Evolutionary conservation across 306 rosid species (phyloP).

Genomic region (Malus fusca): DNA sequence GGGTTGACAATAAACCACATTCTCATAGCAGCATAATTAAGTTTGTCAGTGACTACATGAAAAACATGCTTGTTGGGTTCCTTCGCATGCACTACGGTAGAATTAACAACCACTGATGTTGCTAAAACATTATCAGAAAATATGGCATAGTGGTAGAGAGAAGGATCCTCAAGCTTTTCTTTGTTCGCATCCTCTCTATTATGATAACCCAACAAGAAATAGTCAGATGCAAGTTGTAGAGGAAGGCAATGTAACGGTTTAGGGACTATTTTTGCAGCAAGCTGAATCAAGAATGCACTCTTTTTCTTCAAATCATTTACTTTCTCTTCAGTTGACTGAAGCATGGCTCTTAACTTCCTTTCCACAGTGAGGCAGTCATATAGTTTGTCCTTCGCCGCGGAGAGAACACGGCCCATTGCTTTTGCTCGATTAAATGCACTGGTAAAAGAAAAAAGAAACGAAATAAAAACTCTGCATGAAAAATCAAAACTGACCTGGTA

Average conservation of each 20-base stretch:
- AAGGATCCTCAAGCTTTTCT: slow-evolving; percentile 69
- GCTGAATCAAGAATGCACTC: slow-evolving; percentile 88
- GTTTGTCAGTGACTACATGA: slow-evolving; percentile 87
- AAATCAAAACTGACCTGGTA: slow-evolving; percentile 16
- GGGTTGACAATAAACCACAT: slow-evolving; percentile 93
- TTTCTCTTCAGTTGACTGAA: slow-evolving; percentile 80
- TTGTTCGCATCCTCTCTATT: slow-evolving; percentile 37
- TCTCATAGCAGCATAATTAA: slow-evolving; percentile 80
- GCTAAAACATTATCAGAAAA: slow-evolving; percentile 95
- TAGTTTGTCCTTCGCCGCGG: slow-evolving; percentile 74
- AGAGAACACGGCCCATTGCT: slow-evolving; percentile 86
- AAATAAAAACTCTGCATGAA: slow-evolving; percentile 28
- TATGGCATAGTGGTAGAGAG: slow-evolving; percentile 85
- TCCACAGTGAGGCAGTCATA: slow-evolving; percentile 66
- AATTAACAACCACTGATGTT: slow-evolving; percentile 90
- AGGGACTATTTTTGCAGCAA: slow-evolving; percentile 89
- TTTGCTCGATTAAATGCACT: slow-evolving; percentile 88
- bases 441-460: slow-evolving; percentile 17
- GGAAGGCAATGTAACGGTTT: slow-evolving; percentile 88
- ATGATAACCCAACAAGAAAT: slow-evolving; percentile 61
- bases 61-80: slow-evolving; percentile 87
- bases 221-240: slow-evolving; percentile 74
- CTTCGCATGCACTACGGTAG: slow-evolving; percentile 73
- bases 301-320: slow-evolving; percentile 61
- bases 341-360: slow-evolving; percentile 79